phyloP scores from a whole-genome alignment of 345 rosid species.

The Rubroshorea leprosula region DNA sequence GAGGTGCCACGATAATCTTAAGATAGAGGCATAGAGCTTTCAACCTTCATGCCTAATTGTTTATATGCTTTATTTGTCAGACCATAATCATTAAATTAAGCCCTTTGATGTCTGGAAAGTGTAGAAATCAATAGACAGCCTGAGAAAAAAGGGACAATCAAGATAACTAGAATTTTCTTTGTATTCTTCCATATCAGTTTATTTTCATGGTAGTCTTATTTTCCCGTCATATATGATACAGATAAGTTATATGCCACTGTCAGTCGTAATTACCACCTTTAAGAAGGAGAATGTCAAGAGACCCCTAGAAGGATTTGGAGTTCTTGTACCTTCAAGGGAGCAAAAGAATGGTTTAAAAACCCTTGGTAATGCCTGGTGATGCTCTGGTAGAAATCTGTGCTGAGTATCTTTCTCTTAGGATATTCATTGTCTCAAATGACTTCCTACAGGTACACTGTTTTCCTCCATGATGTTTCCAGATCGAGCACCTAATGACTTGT shows the following conservation, averaged over 20 bases:
- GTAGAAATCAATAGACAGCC: neutral
- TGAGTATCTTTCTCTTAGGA: neutral
- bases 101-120: slow-evolving; percentile 7
- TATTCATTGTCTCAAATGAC: neutral
- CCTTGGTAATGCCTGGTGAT: slow-evolving; percentile 47
- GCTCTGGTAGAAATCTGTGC: neutral
- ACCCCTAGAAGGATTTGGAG: slow-evolving; percentile 94
- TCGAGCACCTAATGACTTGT: slow-evolving; percentile 60
- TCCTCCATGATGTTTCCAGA: slow-evolving; percentile 96
- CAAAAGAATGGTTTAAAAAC: slow-evolving; percentile 78
- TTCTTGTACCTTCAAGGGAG: slow-evolving; percentile 86
- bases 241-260: slow-evolving; percentile 79
- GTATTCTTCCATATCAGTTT: neutral
- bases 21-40: too few species aligned
- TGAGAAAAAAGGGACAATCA: neutral
- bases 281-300: slow-evolving; percentile 79
- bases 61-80: too few species aligned
- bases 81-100: slow-evolving; percentile 1
- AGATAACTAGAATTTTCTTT: neutral
- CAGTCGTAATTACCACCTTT: slow-evolving; percentile 77
- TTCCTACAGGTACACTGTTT: slow-evolving; percentile 75
- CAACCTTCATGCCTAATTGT: too few species aligned
- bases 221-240: slow-evolving; percentile 20
- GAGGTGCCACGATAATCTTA: too few species aligned
- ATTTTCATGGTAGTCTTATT: slow-evolving; percentile 5